Evolutionary conservation across 2,329 filamentous ascomycete species (phyloP).

Genomic region (Colletotrichum tabaci): DNA sequence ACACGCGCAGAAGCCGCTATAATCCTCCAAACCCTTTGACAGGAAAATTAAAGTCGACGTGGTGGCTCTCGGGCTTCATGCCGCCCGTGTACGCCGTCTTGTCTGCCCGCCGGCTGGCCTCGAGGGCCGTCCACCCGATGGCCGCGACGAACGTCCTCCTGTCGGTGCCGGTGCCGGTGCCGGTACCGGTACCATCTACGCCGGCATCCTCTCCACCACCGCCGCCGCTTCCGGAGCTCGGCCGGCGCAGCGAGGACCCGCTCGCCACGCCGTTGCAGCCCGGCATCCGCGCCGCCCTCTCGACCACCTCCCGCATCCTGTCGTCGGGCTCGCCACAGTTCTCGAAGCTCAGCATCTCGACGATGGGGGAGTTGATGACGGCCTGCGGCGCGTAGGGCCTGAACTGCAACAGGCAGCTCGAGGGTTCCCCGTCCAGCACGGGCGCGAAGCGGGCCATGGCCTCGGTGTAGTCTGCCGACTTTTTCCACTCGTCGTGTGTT

Average conservation of each 20-base stretch:
- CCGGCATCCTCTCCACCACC: slow-evolving; percentile 15
- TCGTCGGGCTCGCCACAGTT: slow-evolving; percentile 57
- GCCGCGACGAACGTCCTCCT: slow-evolving; percentile 46
- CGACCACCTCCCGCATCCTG: slow-evolving; percentile 44
- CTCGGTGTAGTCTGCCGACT: slow-evolving; percentile 41
- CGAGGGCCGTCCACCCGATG: slow-evolving; percentile 46
- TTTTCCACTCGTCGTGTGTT: slow-evolving; percentile 44
- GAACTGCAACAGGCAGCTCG: slow-evolving; percentile 46
- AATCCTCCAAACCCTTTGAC: slow-evolving; percentile 47
- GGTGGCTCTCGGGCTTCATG: slow-evolving; percentile 44
- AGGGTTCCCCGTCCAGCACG: slow-evolving; percentile 45
- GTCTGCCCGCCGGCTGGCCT: slow-evolving; percentile 45
- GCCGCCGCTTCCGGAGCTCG: neutral
- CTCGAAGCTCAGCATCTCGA: slow-evolving; percentile 61
- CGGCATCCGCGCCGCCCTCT: slow-evolving; percentile 42
- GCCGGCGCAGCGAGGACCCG: slow-evolving; percentile 41
- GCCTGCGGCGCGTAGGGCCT: slow-evolving; percentile 48
- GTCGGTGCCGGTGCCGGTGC: slow-evolving; percentile 20
- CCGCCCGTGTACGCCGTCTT: slow-evolving; percentile 42
- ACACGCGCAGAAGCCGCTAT: slow-evolving; percentile 37
- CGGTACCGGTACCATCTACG: too few relatives aligned
- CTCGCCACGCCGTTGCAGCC: slow-evolving; percentile 48
- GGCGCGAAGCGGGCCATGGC: slow-evolving; percentile 43
- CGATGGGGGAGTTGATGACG: slow-evolving; percentile 48
- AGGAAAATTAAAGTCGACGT: slow-evolving; percentile 49